phyloP scores from a whole-genome alignment of 1,284 basidiomycete species.

The Rhodofomes roseus region DNA sequence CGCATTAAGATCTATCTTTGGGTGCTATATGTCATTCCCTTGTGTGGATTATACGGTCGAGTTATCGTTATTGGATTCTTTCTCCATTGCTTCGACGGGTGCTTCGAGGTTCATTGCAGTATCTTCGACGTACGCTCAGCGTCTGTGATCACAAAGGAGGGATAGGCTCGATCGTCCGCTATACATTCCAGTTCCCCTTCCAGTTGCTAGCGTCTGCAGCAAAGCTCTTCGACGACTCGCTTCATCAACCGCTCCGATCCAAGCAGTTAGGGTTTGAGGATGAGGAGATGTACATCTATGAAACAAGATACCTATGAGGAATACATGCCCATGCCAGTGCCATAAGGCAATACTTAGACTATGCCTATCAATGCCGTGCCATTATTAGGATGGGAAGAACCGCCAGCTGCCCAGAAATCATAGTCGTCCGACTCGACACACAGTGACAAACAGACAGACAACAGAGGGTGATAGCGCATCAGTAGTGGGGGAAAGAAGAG shows the following conservation, averaged over 20 bases:
- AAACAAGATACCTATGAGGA: constrained; percentile 19
- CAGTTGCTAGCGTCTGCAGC: too few species aligned
- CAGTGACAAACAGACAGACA: constrained; percentile 1
- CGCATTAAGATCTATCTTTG: neutral
- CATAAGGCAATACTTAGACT: constrained; percentile 1
- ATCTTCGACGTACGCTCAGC: too few species aligned
- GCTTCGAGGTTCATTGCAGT: too few species aligned
- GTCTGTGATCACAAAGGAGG: too few species aligned
- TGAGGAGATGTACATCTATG: constrained; percentile 25
- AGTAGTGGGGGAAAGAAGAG: neutral
- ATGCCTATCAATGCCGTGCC: constrained; percentile 7
- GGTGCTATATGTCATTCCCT: neutral
- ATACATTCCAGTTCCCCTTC: too few species aligned
- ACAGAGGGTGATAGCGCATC: neutral
- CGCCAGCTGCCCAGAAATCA: constrained; percentile 6
- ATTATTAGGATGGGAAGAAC: constrained; percentile 4
- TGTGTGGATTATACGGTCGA: neutral
- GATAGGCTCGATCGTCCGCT: too few species aligned
- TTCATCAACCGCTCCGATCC: neutral
- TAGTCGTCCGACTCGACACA: constrained; percentile 3
- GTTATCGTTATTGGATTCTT: neutral
- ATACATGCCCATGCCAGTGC: constrained; percentile 12
- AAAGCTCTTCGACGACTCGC: too few species aligned
- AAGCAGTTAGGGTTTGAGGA: constrained; percentile 4
- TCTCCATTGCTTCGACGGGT: too few species aligned